Percentiles rank a stretch among this genome's conserved stretches.
Conservation (phyloP, 768 basidiomycete species). For the Amanita pseudoporphyria region DNA sequence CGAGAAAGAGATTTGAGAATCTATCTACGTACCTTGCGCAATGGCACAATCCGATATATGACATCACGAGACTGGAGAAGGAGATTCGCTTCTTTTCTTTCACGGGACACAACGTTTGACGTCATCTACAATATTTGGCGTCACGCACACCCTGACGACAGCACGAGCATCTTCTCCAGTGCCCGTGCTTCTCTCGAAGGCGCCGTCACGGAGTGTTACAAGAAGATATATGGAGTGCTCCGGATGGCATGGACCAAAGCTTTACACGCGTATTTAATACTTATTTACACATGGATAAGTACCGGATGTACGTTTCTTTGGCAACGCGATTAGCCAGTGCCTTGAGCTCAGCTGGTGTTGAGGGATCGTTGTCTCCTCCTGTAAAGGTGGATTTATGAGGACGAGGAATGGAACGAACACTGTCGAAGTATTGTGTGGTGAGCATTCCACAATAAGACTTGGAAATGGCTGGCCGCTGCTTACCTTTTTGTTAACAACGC, state of each 20-base stretch:
- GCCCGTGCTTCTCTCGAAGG: conserved; percentile 28
- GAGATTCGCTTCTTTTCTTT: conserved; percentile 97
- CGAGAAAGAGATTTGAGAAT: too few relatives aligned
- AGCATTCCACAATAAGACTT: conserved; percentile 5
- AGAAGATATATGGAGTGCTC: too few relatives aligned
- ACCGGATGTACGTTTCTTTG: conserved; percentile 5
- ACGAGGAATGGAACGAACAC: too few relatives aligned
- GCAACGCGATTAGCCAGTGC: conserved; percentile 9
- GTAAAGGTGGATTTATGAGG: conserved; percentile 9
- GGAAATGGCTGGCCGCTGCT: too few relatives aligned
- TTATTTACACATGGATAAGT: too few relatives aligned
- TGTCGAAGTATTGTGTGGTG: conserved; percentile 9
- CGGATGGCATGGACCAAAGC: too few relatives aligned
- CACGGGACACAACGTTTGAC: conserved; percentile 92
- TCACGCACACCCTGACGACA: conserved; percentile 67
- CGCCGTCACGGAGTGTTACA: too few relatives aligned
- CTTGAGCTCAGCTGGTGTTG: conserved; percentile 6
- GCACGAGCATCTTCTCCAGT: conserved; percentile 25
- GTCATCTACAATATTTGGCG: conserved; percentile 96
- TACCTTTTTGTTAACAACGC: conserved; percentile 8
- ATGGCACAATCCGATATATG: too few relatives aligned
- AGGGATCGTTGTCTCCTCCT: conserved; percentile 5
- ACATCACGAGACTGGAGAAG: too few relatives aligned
- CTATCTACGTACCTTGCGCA: too few relatives aligned
- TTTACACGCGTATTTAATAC: too few relatives aligned